Percentiles rank a stretch among this genome's conserved stretches.
Evolutionary conservation across 2,329 filamentous ascomycete genomes (phyloP).

Genomic region (Aspergillus costaricaensis): DNA sequence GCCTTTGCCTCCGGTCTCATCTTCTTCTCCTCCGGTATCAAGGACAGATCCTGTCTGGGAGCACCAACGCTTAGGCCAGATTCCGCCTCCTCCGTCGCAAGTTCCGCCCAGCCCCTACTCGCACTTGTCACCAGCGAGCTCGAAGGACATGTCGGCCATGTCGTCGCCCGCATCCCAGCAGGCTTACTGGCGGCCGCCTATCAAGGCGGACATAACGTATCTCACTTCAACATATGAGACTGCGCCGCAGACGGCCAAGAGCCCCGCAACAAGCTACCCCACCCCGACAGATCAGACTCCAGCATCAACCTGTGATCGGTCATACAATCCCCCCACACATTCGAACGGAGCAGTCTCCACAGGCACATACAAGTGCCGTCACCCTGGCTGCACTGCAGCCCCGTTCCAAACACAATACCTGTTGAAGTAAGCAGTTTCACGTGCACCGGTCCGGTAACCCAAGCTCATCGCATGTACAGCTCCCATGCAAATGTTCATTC

Average conservation of each 20-base stretch:
- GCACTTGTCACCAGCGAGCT: slow-evolving; percentile 42
- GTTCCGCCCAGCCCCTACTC: slow-evolving; percentile 39
- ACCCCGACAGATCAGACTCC: slow-evolving; percentile 42
- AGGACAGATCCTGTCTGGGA: slow-evolving; percentile 33
- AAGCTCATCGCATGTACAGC: slow-evolving; percentile 27
- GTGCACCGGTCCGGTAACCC: neutral
- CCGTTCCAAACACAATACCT: slow-evolving; percentile 68
- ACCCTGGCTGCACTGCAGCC: slow-evolving; percentile 57
- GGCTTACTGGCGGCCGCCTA: slow-evolving; percentile 30
- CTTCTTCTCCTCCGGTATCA: slow-evolving; percentile 29
- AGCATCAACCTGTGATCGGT: slow-evolving; percentile 24
- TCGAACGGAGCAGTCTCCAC: slow-evolving; percentile 28
- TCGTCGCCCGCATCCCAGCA: slow-evolving; percentile 38
- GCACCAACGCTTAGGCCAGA: slow-evolving; percentile 33
- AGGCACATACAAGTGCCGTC: slow-evolving; percentile 54
- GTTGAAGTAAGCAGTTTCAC: slow-evolving; percentile 55
- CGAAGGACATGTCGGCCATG: slow-evolving; percentile 37
- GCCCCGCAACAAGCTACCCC: slow-evolving; percentile 41
- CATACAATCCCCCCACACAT: slow-evolving; percentile 25
- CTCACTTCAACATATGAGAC: slow-evolving; percentile 33
- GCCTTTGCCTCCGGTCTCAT: slow-evolving; percentile 25
- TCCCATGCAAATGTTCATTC: slow-evolving; percentile 64
- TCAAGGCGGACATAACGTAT: slow-evolving; percentile 31
- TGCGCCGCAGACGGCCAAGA: slow-evolving; percentile 34
- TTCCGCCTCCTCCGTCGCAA: slow-evolving; percentile 28